phyloP scores from a whole-genome alignment of 306 rosid genomes.

The Vigna hirtella region DNA sequence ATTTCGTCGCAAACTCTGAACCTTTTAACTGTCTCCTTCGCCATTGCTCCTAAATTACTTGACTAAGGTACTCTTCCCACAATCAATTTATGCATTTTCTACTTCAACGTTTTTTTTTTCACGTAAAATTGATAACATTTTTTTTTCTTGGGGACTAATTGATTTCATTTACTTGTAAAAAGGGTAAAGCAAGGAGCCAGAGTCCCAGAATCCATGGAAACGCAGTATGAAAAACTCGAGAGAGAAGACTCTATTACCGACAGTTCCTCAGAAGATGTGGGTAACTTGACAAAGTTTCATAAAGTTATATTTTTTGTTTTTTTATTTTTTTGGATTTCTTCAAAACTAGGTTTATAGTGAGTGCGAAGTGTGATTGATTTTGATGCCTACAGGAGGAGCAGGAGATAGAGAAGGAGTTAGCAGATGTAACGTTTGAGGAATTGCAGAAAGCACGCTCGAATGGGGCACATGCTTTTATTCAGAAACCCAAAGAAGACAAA shows the following conservation, averaged over 20 bases:
- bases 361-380: conserved; percentile 11
- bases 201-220: conserved; percentile 38
- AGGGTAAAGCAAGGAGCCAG: conserved; percentile 41
- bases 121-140: too few relatives aligned
- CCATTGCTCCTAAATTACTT: background rate
- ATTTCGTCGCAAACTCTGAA: too few relatives aligned
- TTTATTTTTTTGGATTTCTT: background rate
- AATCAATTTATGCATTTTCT: background rate
- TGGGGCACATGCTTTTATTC: conserved; percentile 62
- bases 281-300: conserved; percentile 14
- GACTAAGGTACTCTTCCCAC: background rate
- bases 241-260: conserved; percentile 41
- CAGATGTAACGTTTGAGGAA: conserved; percentile 86
- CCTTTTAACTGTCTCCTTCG: too few relatives aligned
- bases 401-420: conserved; percentile 78
- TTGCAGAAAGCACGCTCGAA: conserved; percentile 80
- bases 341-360: background rate
- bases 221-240: conserved; percentile 44
- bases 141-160: background rate
- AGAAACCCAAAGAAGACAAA: conserved; percentile 55
- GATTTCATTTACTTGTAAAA: background rate
- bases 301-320: background rate
- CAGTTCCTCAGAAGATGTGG: conserved; percentile 52
- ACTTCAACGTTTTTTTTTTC: background rate
- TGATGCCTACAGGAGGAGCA: conserved; percentile 62